phyloP scores from a whole-genome alignment of 2,329 filamentous ascomycete genomes.

The Aspergillus eucalypticola region DNA sequence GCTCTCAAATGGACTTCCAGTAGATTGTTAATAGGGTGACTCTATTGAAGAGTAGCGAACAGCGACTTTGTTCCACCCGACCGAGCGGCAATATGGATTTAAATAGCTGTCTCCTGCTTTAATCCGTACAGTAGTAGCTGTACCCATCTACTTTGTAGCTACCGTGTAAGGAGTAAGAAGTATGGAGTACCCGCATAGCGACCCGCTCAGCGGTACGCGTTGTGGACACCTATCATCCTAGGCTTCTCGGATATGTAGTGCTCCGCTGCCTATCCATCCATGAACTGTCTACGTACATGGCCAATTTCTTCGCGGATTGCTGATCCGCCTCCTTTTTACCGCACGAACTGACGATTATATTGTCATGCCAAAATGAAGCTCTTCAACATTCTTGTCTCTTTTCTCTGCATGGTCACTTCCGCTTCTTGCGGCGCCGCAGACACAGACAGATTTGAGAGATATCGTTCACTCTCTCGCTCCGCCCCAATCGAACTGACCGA shows the following conservation, averaged over 20 bases:
- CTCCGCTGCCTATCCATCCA: background rate
- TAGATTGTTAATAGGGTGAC: no score
- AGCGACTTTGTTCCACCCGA: no score
- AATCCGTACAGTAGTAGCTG: background rate
- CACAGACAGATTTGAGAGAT: slow-evolving; percentile 68
- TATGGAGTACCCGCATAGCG: background rate
- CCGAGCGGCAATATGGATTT: no score
- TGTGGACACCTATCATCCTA: slow-evolving; percentile 3
- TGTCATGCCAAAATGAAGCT: slow-evolving; percentile 35
- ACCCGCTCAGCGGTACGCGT: background rate
- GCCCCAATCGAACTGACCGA: slow-evolving; percentile 78
- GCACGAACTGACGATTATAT: background rate
- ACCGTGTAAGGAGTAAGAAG: background rate
- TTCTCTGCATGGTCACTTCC: slow-evolving; percentile 31
- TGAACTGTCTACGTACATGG: background rate
- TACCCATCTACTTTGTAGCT: background rate
- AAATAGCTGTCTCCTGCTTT: no score
- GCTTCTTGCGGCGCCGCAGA: slow-evolving; percentile 55
- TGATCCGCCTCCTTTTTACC: background rate
- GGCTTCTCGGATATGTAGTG: background rate
- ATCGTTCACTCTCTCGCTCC: slow-evolving; percentile 67
- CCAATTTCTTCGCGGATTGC: slow-evolving; percentile 5
- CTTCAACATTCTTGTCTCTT: slow-evolving; percentile 42
- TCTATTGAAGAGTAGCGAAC: no score
- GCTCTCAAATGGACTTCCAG: no score